A percentile compares a stretch with the other conserved stretches of the same genome.
phyloP scores from a whole-genome alignment of 495 filamentous ascomycete genomes.

The Podospora fimiseda region DNA sequence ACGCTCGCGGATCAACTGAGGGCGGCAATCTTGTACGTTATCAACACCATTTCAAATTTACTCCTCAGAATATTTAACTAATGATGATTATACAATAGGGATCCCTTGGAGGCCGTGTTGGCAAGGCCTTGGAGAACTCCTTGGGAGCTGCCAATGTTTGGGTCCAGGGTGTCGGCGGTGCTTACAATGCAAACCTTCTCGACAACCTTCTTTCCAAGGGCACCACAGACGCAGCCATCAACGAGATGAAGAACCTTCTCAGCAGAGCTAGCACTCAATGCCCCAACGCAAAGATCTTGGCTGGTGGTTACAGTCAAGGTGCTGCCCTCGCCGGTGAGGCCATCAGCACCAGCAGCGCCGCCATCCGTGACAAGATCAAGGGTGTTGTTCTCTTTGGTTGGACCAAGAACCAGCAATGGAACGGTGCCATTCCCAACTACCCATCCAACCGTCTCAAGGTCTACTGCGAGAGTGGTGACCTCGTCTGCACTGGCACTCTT shows the following conservation, averaged over 20 bases:
- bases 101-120: slow-evolving; percentile 22
- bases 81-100: no score
- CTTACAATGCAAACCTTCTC: slow-evolving; percentile 30
- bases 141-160: slow-evolving; percentile 25
- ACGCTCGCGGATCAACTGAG: slow-evolving; percentile 35
- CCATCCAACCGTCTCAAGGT: slow-evolving; percentile 39
- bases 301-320: slow-evolving; percentile 46
- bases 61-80: no score
- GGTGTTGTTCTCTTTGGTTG: slow-evolving; percentile 53
- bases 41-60: background rate
- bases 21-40: slow-evolving; percentile 45
- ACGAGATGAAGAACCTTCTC: slow-evolving; percentile 29
- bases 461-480: slow-evolving; percentile 47
- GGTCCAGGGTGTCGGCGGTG: slow-evolving; percentile 32
- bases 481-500: slow-evolving; percentile 48
- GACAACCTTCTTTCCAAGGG: slow-evolving; percentile 31
- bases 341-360: slow-evolving; percentile 33
- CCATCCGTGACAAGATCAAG: slow-evolving; percentile 43
- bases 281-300: slow-evolving; percentile 32
- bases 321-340: slow-evolving; percentile 49
- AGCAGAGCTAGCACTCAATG: slow-evolving; percentile 27
- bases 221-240: slow-evolving; percentile 29
- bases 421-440: slow-evolving; percentile 42
- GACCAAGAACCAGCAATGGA: slow-evolving; percentile 49
- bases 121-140: slow-evolving; percentile 22